Base-by-base conservation (phyloP, 2,329 filamentous ascomycete genomes). In the Fusarium brachygibbosum region DNA sequence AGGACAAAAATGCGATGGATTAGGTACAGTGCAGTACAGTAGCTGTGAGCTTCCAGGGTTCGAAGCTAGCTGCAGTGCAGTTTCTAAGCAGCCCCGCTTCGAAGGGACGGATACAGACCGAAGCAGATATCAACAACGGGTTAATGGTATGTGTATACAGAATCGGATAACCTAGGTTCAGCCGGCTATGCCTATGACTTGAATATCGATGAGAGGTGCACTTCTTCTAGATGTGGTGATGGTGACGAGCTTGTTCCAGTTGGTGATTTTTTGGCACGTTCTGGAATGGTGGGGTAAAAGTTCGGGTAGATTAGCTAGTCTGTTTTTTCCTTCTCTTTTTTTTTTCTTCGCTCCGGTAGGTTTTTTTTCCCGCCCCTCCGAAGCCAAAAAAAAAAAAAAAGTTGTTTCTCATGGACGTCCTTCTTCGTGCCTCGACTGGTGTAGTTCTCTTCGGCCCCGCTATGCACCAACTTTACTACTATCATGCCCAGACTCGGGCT, bases 221-320 rank as follows among this genome's bases (percentile, higher is more conserved):
- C 32, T 57, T 60, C 32, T 32, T 35, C 58, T 58, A 13, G 40
- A 45, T 70, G 31, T 52, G 50, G 44, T 61, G 63, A 58, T 32
- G 23, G 41, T 61, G 64, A 71, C 40, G 63, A 51, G 29, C 44
- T 31, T 50, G n/a, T 32, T 38, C 31, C 3, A 49, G 40, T 28
- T 58, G 56, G 41, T 60, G 42, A 68, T 69, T 57, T 61, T 70
- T 72, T 71, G 54, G 31, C n/a, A 64, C 37, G 19, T 45, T 63
- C 51, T 54, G 61, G 53, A 62, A 66, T 61, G 49, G 66, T 71
- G 69, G 69, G 69, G 69, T 64, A 69, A 57, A 58, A 65, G 63
- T 65, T 70, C 55, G 63, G 67, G 25, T 38, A 51, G 35, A 17
- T 50, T 37, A 52, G 34, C 29, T 28, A 21, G 46, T 45, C 34